Evolutionary conservation across 192 early-diverging fungal species (phyloP).

Genomic region (Umbelopsis vinacea): DNA sequence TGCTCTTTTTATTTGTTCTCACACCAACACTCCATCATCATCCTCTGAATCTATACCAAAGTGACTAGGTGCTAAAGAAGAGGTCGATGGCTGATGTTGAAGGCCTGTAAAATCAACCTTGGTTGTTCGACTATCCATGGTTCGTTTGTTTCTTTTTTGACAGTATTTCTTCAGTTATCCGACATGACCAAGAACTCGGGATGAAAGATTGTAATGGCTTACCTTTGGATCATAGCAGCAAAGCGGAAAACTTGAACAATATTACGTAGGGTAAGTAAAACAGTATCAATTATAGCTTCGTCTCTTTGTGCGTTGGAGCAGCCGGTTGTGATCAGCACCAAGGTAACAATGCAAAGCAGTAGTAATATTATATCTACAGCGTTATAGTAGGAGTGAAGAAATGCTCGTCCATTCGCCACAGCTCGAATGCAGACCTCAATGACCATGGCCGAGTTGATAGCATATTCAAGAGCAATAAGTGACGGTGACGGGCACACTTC

Average conservation of each 20-base stretch:
- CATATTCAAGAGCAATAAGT: slow-evolving; percentile 7
- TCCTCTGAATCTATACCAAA: slow-evolving; percentile 1
- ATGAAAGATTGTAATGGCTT: background rate
- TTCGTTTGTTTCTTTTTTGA: slow-evolving; percentile 11
- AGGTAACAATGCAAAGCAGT: slow-evolving; percentile 2
- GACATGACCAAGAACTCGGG: background rate
- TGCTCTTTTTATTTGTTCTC: background rate
- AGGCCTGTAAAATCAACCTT: slow-evolving; percentile 11
- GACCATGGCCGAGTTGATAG: slow-evolving; percentile 16
- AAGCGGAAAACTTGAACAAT: background rate
- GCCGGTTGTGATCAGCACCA: slow-evolving; percentile 6
- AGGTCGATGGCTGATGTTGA: background rate
- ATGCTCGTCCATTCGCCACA: slow-evolving; percentile 6
- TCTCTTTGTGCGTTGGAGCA: slow-evolving; percentile 5
- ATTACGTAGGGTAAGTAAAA: slow-evolving; percentile 7
- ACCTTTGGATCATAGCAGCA: slow-evolving; percentile 18
- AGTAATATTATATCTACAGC: background rate
- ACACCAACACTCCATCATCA: slow-evolving; percentile 17
- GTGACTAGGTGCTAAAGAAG: slow-evolving; percentile 10
- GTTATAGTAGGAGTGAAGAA: background rate
- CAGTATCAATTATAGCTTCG: slow-evolving; percentile 9
- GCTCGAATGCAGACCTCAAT: background rate
- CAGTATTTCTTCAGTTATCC: background rate
- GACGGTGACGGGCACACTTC: slow-evolving; percentile 5
- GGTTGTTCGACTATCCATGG: background rate